Conservation (phyloP, 2,329 filamentous ascomycete species). For the Phialophora tarda region DNA sequence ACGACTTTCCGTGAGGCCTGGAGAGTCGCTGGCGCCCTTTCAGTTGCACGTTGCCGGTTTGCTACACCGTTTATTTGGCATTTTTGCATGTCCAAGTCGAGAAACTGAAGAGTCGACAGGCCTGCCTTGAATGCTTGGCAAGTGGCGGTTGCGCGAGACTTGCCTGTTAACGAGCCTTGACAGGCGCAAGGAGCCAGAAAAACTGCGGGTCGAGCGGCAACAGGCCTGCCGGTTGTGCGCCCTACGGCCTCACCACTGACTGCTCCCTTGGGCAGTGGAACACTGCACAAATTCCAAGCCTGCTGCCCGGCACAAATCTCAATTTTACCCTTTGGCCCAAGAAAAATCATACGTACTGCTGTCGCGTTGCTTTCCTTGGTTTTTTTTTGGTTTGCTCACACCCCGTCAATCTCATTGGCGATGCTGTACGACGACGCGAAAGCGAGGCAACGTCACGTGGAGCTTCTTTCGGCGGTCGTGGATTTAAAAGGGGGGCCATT, state of each 20-base stretch:
- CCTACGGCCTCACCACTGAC: background rate
- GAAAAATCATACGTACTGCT: background rate
- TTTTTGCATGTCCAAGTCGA: constrained; percentile 12
- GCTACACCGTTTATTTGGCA: constrained; percentile 20
- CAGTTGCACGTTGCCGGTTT: constrained; percentile 18
- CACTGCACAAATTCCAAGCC: constrained; percentile 5
- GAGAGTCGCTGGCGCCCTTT: background rate
- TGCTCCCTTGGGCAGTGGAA: background rate
- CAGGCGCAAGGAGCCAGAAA: background rate
- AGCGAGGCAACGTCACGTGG: background rate
- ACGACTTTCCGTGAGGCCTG: background rate
- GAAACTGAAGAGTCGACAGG: constrained; percentile 2
- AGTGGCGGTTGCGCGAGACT: constrained; percentile 11
- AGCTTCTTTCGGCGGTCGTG: background rate
- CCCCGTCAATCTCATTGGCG: background rate
- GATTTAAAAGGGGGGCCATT: background rate
- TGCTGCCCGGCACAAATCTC: constrained; percentile 1
- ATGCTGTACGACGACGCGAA: background rate
- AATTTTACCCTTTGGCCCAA: background rate
- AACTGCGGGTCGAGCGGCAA: constrained; percentile 12
- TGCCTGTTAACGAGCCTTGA: constrained; percentile 1
- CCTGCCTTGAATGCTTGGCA: constrained; percentile 15
- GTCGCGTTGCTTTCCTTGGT: background rate
- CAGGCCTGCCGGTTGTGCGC: constrained; percentile 2
- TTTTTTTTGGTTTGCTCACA: background rate